These are phyloP conservation scores for Gnomoniopsis sp. DNA, from an alignment of 2,329 filamentous ascomycete species.

Conservation along the genomic window DNA sequence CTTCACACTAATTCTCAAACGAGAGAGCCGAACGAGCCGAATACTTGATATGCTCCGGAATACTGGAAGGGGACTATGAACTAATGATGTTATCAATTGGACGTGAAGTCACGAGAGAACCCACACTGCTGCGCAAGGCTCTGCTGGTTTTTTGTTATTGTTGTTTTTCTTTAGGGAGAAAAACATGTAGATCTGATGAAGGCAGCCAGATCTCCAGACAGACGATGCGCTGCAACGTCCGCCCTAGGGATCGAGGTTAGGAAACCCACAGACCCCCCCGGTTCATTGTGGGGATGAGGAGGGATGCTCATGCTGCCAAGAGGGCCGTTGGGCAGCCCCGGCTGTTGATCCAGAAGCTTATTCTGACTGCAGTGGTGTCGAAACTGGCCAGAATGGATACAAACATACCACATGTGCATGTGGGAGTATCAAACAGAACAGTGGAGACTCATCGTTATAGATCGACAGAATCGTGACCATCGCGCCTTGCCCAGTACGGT, in stretches of 20 bases:
- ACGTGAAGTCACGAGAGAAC: neutral
- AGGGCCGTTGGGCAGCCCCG: neutral
- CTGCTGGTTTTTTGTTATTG: too few species aligned
- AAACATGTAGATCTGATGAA: conserved; percentile 4
- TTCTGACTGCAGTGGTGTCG: conserved; percentile 2
- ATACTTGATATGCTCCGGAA: neutral
- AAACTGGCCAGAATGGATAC: neutral
- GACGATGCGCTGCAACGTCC: neutral
- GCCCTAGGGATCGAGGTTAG: neutral
- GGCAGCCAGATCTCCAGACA: conserved; percentile 5
- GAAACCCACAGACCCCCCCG: too few species aligned
- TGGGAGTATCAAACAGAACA: too few species aligned
- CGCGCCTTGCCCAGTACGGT: neutral
- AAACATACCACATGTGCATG: neutral
- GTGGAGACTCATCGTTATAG: neutral
- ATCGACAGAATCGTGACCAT: neutral
- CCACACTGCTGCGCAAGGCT: neutral
- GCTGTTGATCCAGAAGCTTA: conserved; percentile 11
- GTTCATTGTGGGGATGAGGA: conserved; percentile 1
- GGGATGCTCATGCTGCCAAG: neutral
- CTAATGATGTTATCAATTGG: neutral
- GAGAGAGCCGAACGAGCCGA: neutral
- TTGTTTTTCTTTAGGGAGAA: too few species aligned
- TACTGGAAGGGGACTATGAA: neutral
- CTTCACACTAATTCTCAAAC: neutral